Percentiles rank a stretch among this genome's conserved stretches.
Conservation (phyloP, 2,329 filamentous ascomycete species). For the Pyrenophora seminiperda region DNA sequence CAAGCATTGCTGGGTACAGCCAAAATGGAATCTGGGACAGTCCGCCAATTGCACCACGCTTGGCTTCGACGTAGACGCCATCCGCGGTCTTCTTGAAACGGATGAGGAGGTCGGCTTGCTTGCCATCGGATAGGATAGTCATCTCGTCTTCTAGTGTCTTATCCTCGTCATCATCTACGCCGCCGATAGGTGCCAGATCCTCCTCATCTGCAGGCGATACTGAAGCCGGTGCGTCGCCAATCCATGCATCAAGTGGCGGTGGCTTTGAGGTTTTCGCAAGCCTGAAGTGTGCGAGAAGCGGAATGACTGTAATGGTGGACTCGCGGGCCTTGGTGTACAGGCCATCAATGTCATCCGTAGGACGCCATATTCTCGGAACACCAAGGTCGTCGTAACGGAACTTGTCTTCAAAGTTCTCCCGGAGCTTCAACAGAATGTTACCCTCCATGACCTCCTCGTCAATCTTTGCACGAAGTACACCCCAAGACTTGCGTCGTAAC, state of each 20-base stretch:
- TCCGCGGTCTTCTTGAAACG: conserved; percentile 99
- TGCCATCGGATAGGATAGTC: conserved; percentile 87
- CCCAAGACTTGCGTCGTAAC: conserved; percentile 91
- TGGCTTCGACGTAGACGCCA: conserved; percentile 96
- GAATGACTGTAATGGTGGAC: conserved; percentile 88
- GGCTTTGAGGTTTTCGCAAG: conserved; percentile 74
- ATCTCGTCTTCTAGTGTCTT: conserved; percentile 96
- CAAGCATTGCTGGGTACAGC: conserved; percentile 87
- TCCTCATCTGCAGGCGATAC: conserved; percentile 86
- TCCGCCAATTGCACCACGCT: conserved; percentile 92
- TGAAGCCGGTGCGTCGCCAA: conserved; percentile 76
- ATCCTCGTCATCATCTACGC: conserved; percentile 91
- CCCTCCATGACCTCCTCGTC: conserved; percentile 99
- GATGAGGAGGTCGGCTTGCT: conserved; percentile 87
- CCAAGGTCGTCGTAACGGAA: conserved; percentile 97
- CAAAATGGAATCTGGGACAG: conserved; percentile 93
- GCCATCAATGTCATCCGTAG: conserved; percentile 95
- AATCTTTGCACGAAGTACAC: conserved; percentile 83
- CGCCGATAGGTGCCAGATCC: conserved; percentile 84
- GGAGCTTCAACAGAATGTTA: conserved; percentile 90
- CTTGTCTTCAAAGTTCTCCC: conserved; percentile 99
- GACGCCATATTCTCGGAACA: conserved; percentile 94
- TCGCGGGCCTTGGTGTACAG: conserved; percentile 91
- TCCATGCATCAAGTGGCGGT: conserved; percentile 82
- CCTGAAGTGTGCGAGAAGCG: conserved; percentile 82